Conservation (phyloP, 2,329 filamentous ascomycete genomes). For the Zymoseptoria pseudotritici region DNA sequence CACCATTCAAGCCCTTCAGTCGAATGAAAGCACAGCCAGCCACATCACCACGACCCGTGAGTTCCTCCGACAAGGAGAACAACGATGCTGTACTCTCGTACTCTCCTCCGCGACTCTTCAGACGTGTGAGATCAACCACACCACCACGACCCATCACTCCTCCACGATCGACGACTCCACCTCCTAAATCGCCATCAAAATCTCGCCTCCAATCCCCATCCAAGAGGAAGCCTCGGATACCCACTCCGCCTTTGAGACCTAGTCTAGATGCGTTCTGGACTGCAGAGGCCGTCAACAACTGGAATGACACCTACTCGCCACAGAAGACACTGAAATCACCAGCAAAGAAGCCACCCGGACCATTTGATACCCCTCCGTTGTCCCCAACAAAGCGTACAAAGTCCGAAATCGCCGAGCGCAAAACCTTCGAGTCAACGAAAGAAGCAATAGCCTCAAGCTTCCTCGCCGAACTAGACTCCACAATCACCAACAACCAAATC, state of each 20-base stretch:
- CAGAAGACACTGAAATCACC: constrained; percentile 38
- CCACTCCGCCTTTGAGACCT: constrained; percentile 47
- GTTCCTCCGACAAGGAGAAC: constrained; percentile 28
- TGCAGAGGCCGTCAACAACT: constrained; percentile 52
- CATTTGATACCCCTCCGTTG: constrained; percentile 21
- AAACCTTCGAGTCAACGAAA: constrained; percentile 56
- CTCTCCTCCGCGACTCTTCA: constrained; percentile 15
- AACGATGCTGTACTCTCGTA: constrained; percentile 16
- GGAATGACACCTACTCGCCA: constrained; percentile 57
- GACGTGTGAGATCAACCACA: constrained; percentile 12
- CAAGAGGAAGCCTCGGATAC: constrained; percentile 41
- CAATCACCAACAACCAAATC: constrained; percentile 56
- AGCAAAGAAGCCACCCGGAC: constrained; percentile 24
- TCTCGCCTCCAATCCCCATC: constrained; percentile 40
- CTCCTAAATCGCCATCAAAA: constrained; percentile 36
- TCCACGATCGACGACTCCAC: constrained; percentile 29
- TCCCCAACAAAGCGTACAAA: constrained; percentile 35
- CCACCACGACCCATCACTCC: constrained; percentile 4
- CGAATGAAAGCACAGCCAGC: neutral
- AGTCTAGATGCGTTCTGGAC: constrained; percentile 55
- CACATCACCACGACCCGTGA: neutral
- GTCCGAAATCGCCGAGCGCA: constrained; percentile 40
- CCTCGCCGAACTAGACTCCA: constrained; percentile 59
- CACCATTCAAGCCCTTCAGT: neutral
- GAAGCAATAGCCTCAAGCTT: constrained; percentile 57